Base-by-base conservation (phyloP, 2,329 filamentous ascomycete genomes). In the Phoma sp. region DNA sequence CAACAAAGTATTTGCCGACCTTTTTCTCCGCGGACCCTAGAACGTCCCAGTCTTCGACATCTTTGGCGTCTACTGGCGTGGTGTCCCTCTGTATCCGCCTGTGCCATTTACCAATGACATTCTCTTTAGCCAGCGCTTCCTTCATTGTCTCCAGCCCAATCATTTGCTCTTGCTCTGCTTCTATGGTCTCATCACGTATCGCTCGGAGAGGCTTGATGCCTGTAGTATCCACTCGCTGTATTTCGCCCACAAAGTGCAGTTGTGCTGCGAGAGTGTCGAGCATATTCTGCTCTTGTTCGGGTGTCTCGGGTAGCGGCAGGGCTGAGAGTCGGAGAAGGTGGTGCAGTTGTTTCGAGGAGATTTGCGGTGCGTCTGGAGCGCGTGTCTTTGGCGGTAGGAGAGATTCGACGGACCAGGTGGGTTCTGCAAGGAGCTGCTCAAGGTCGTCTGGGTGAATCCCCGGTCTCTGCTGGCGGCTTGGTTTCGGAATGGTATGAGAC, bases 301-400 rank as follows among this genome's bases (percentile, higher is more conserved):
- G 61, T 2, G 81, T 81, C 15, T 81, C 76, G 0, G 93, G 92
- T 1, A 83, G 82, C 0, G 93, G 92, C 0, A 99, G 87, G 12
- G 93, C 93, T 4, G 93, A 96, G 32, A 98, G 87, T 15, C 91
- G 90, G 29, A 97, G 87, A 9, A 98, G 86, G 74, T 97, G 93
- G 64, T 85, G 86, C 0, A 98, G 83, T 72, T 92, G 87, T 37
- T 84, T 72, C 0, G 86, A 78, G 0, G 88, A 87, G 57, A 96
- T 83, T 51, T 55, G 71, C 32, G 74, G 72, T 1, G 67, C 60
- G 15, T 71, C 57, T 39, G 68, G 37, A n/a, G 74, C 30, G 37
- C 64, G 43, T 2, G 59, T 53, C 38, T 74, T 64, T 1, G 71
- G 56, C 68, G 88, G 85, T 0, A 95, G 80, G 5, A 96, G 85